Conservation (phyloP, 139 green algal species). For the Haematococcus sp. region DNA sequence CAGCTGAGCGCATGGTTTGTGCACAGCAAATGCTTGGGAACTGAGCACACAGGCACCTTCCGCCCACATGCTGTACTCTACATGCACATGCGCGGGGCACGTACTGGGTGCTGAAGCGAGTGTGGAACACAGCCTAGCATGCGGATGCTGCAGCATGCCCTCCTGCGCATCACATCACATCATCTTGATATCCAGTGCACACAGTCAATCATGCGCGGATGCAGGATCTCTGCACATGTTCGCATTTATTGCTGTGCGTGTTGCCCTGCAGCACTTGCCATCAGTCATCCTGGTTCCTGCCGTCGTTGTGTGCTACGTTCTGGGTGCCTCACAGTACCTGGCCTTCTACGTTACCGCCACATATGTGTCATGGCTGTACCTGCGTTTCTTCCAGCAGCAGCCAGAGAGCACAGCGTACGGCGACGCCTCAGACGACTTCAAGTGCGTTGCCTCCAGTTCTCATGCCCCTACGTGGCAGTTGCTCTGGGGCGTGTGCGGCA, state of each 20-base stretch:
- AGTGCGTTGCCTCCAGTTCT: not conserved
- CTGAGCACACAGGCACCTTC: too few species aligned
- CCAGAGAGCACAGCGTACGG: slow-evolving; percentile 53
- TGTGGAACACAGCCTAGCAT: too few species aligned
- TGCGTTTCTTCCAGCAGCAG: slow-evolving; percentile 86
- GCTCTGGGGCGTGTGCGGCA: not conserved
- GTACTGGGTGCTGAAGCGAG: too few species aligned
- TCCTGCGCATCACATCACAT: too few species aligned
- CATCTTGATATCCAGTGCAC: too few species aligned
- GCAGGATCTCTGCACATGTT: too few species aligned
- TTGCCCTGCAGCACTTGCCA: slow-evolving; percentile 62
- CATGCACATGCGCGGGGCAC: too few species aligned
- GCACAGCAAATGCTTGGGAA: not conserved
- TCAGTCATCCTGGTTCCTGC: slow-evolving; percentile 50
- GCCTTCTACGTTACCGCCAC: slow-evolving; percentile 77
- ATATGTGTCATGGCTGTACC: slow-evolving; percentile 86
- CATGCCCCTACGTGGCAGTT: slow-evolving; percentile 53
- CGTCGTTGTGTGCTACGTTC: slow-evolving; percentile 13
- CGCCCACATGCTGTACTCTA: not conserved
- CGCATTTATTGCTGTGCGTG: too few species aligned
- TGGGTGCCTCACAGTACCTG: slow-evolving; percentile 34
- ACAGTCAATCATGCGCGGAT: too few species aligned
- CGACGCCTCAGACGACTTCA: slow-evolving; percentile 83
- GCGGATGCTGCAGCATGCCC: too few species aligned
- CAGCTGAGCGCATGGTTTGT: not conserved